These are phyloP conservation scores for Aspergillus thermomutatus DNA, from an alignment of 2,329 filamentous ascomycete genomes.

Conservation along the genomic window DNA sequence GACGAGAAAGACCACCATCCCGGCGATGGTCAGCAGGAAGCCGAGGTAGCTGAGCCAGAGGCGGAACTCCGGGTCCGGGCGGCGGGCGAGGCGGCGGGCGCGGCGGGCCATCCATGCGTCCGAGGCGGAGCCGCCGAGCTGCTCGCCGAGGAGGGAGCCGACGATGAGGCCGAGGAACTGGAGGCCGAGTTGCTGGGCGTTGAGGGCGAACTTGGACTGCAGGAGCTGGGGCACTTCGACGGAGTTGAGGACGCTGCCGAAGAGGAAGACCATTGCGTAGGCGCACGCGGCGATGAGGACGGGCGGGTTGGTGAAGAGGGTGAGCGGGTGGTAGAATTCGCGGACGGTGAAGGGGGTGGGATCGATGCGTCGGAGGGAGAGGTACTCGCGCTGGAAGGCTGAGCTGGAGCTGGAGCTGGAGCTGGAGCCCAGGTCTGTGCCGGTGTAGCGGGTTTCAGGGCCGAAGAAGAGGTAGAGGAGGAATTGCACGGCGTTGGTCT, in stretches of 20 bases:
- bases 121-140: conserved; percentile 55
- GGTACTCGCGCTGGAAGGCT: conserved; percentile 44
- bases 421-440: conserved; percentile 23
- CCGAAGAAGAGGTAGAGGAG: conserved; percentile 55
- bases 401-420: too few relatives aligned
- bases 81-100: conserved; percentile 30
- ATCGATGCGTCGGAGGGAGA: conserved; percentile 51
- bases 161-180: conserved; percentile 60
- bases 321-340: conserved; percentile 54
- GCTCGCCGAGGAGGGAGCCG: conserved; percentile 59
- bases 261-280: conserved; percentile 59
- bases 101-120: conserved; percentile 55
- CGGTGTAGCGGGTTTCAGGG: conserved; percentile 54
- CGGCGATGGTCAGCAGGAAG: conserved; percentile 50
- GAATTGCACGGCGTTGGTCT: conserved; percentile 57
- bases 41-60: conserved; percentile 59
- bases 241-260: conserved; percentile 52
- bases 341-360: conserved; percentile 45
- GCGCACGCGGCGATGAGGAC: conserved; percentile 52
- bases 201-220: conserved; percentile 54
- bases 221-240: conserved; percentile 61
- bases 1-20: conserved; percentile 57
- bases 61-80: conserved; percentile 51
- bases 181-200: conserved; percentile 57
- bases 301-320: conserved; percentile 45